Percentiles rank a stretch among this genome's conserved stretches.
phyloP scores from a whole-genome alignment of 2,329 filamentous ascomycete genomes.

The Samsoniella hepiali region DNA sequence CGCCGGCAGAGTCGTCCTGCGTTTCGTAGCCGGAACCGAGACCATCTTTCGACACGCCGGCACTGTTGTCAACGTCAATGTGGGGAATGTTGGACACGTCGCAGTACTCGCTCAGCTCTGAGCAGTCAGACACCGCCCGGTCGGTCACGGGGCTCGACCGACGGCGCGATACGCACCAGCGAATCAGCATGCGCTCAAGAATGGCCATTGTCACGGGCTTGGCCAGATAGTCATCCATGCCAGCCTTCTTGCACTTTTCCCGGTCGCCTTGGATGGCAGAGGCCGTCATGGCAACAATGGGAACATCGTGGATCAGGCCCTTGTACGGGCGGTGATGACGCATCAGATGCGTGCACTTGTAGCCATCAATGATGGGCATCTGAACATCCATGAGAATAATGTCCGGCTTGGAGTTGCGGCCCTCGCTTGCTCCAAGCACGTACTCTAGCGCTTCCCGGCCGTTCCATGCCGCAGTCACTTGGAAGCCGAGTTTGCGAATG shows the following conservation, averaged over 20 bases:
- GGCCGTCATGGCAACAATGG: constrained; percentile 79
- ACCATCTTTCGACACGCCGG: not conserved
- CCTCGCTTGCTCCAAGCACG: constrained; percentile 52
- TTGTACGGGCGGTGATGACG: constrained; percentile 66
- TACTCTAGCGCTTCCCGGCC: constrained; percentile 77
- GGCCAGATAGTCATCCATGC: constrained; percentile 75
- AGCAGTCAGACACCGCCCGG: constrained; percentile 41
- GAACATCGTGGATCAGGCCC: constrained; percentile 56
- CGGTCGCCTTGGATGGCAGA: constrained; percentile 73
- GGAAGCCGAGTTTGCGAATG: constrained; percentile 70
- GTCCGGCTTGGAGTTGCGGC: constrained; percentile 57
- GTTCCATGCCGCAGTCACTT: constrained; percentile 70
- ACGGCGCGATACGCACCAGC: constrained; percentile 53
- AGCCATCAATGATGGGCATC: constrained; percentile 75
- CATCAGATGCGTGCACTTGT: constrained; percentile 71
- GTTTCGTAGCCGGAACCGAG: constrained; percentile 22
- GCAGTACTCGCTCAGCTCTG: constrained; percentile 43
- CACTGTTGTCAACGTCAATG: constrained; percentile 30
- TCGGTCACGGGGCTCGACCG: constrained; percentile 25
- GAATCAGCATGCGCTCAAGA: constrained; percentile 67
- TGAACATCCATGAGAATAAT: constrained; percentile 79
- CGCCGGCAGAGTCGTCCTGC: constrained; percentile 28
- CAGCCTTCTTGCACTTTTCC: constrained; percentile 69
- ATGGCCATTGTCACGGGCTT: constrained; percentile 69
- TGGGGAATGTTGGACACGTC: constrained; percentile 41